These are phyloP conservation scores for Funneliformis geosporum DNA, from an alignment of 192 early-diverging fungal genomes.

Conservation along the genomic window DNA sequence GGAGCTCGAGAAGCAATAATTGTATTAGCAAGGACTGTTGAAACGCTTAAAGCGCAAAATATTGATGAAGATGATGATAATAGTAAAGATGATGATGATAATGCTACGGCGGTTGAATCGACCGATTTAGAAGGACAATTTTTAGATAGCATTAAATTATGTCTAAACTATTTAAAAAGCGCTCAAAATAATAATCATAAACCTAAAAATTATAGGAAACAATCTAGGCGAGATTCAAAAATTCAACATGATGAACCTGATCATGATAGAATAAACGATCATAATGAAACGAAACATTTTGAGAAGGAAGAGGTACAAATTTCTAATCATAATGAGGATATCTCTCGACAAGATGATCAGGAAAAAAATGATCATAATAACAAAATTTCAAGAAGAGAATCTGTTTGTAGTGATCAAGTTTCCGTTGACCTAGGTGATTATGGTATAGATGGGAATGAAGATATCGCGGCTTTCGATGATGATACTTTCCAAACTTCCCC, in stretches of 20 bases:
- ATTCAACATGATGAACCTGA: conserved; percentile 18
- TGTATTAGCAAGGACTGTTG: conserved; percentile 36
- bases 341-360: background rate
- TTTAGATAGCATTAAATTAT: conserved; percentile 34
- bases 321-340: background rate
- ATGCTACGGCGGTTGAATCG: conserved; percentile 33
- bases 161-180: conserved; percentile 34
- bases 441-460: conserved; percentile 26
- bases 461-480: conserved; percentile 21
- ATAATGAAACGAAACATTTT: background rate
- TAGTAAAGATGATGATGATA: conserved; percentile 31
- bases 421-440: conserved; percentile 8
- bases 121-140: conserved; percentile 35
- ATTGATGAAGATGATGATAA: conserved; percentile 26
- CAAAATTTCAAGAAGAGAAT: conserved; percentile 10
- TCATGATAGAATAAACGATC: background rate
- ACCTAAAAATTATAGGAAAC: background rate
- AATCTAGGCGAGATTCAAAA: conserved; percentile 22
- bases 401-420: conserved; percentile 21
- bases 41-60: conserved; percentile 29
- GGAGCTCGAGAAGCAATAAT: conserved; percentile 49
- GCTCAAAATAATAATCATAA: conserved; percentile 23
- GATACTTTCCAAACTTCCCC: background rate
- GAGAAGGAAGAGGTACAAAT: background rate
- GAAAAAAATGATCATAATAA: conserved; percentile 2